Base-by-base conservation (phyloP, 2,329 filamentous ascomycete genomes). In the Phialophora expanda region DNA sequence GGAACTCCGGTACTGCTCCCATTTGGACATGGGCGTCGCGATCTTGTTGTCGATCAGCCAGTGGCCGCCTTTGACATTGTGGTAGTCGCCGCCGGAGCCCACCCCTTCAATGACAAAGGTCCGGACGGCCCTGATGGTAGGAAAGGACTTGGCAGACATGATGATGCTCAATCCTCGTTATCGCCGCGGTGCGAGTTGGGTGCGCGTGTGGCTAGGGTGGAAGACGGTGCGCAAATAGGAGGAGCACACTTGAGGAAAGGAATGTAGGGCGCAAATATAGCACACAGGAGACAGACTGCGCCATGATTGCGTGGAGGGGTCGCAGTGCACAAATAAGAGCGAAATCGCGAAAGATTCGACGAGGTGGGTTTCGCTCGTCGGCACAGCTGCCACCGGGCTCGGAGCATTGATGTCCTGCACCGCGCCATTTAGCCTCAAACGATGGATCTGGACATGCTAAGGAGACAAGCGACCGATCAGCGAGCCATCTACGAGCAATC, bases 41-140 rank as follows among this genome's bases (percentile, higher is more conserved):
- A 97, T 97, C 72, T 93, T 89, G 68, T 90, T 90, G 80, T 97
- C 93, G 70, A 97, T 90, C 72, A 97, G 83, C 93, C 93, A 96
- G 78, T 82, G 81, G 34, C 81, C 81, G 55, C 81, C 83, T 76
- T 80, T 81, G 68, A 78, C 93, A 84, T 97, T 97, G 84, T 97
- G 93, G 78, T 97, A 97, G 64, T 82, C 80, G 62, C 80, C 80
- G 50, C 80, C 80, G 24, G 80, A 81, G 51, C 80, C 80, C 4
- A 82, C 79, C 41, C 80, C 80, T 61, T 80, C 76, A 53, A 81
- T 79, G 60, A 82, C 70, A 72, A 80, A 82, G 22, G 80, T 81
- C 61, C 79, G 79, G 58, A 82, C 75, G 64, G 77, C 74, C 69
- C 80, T 81, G 66, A 82, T 82, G 66, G 74, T 75, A 66, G 80